Evolutionary conservation across 257 asterid genomes (phyloP).

Genomic region (Nicotiana obtusifolia): DNA sequence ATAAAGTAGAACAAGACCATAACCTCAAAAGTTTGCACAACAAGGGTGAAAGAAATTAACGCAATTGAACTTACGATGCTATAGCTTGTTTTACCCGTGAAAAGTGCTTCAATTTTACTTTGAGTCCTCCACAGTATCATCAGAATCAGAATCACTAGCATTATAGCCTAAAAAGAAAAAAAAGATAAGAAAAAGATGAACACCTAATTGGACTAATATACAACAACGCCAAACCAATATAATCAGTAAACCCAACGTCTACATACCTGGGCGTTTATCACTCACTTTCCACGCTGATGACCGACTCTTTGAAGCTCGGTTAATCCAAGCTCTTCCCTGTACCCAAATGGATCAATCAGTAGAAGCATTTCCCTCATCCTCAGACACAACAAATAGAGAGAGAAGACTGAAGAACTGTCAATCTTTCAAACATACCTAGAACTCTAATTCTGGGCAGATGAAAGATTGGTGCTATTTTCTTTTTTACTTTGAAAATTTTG

Average conservation of each 20-base stretch:
- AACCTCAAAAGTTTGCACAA: neutral
- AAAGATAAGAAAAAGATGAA: neutral
- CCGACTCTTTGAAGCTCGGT: slow-evolving; percentile 62
- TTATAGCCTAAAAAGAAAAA: slow-evolving; percentile 51
- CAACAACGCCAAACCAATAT: neutral
- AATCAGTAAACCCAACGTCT: neutral
- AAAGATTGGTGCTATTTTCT: neutral
- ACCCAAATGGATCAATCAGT: slow-evolving; percentile 15
- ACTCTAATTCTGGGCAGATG: neutral
- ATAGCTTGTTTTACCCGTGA: slow-evolving; percentile 6
- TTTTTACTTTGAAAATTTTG: neutral
- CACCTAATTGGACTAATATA: neutral
- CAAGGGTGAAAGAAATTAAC: neutral
- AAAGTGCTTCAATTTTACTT: slow-evolving; percentile 31
- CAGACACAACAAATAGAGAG: neutral
- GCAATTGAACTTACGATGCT: slow-evolving; percentile 33
- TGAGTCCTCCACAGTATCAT: slow-evolving; percentile 34
- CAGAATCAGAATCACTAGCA: slow-evolving; percentile 93
- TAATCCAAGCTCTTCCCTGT: slow-evolving; percentile 82
- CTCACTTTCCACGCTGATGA: slow-evolving; percentile 77
- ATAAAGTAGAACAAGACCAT: neutral
- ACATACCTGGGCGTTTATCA: slow-evolving; percentile 88
- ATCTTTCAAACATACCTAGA: neutral
- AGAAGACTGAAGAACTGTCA: neutral
- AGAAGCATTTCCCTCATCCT: neutral